Percentiles rank a stretch among this genome's conserved stretches.
phyloP scores from a whole-genome alignment of 805 yeast species.

The Candida dendrica region DNA sequence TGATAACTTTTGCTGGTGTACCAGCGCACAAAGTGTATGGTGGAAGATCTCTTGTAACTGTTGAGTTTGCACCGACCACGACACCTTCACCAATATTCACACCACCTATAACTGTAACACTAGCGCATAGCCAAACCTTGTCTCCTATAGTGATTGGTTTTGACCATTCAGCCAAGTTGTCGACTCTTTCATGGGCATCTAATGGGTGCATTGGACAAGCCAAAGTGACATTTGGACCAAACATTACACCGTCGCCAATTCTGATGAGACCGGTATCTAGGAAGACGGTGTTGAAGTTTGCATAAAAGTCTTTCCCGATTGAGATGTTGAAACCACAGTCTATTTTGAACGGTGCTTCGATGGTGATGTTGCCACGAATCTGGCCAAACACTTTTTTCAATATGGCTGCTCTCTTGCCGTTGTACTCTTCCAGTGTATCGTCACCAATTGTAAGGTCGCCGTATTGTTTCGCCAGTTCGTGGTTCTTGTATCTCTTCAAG shows the following conservation, averaged over 20 bases:
- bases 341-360: conserved; percentile 49
- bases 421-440: background rate
- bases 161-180: conserved; percentile 36
- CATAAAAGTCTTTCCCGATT: conserved; percentile 49
- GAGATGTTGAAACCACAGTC: conserved; percentile 56
- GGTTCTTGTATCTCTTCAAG: background rate
- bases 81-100: conserved; percentile 53
- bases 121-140: conserved; percentile 57
- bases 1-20: conserved; percentile 42
- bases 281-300: conserved; percentile 40
- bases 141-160: conserved; percentile 46
- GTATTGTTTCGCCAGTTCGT: background rate
- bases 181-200: conserved; percentile 31
- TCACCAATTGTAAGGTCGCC: background rate
- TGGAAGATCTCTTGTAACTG: conserved; percentile 49
- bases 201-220: conserved; percentile 56
- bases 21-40: conserved; percentile 47
- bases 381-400: background rate
- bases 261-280: conserved; percentile 50
- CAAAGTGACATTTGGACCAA: conserved; percentile 52
- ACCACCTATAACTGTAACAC: conserved; percentile 47
- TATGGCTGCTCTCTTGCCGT: background rate
- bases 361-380: conserved; percentile 10
- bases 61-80: conserved; percentile 57
- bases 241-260: conserved; percentile 47